Evolutionary conservation across 2,329 filamentous ascomycete species (phyloP), one percentile per base, ranked within the genome.

Genomic region (Ramichloridium luteum): DNA sequence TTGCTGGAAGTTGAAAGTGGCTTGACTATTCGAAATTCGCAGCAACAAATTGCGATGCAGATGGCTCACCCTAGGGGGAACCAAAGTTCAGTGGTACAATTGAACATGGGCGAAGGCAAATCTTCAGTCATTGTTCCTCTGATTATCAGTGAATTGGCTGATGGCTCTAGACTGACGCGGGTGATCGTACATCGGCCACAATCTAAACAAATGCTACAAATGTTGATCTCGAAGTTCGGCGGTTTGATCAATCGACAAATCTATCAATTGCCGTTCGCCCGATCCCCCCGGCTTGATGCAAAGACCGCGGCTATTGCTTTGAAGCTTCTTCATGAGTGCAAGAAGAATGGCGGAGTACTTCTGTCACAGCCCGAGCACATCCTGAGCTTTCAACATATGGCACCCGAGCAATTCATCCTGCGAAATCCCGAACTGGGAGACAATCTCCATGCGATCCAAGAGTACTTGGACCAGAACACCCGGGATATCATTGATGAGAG

Each of bases 61-160:
- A 81, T 71, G 12, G 72, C 76, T 2, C 54, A 54, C 0, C 75
- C 76, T 0, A 34, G 44, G 0, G 70, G 67, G 0, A 54, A 29
- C 8, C 11, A 28, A 6, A 79, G 75, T 40, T 50, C 62, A 0
- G 65, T 75, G 0, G 66, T 80, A 58, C 74, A 80, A 43, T 50
- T 82, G 2, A 80, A 79, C 39, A 82, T 82, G 76, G 77, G 77
- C 0, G 68, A 79, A 45, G 77, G 77, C 0, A 82, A 81, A 39
- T 74, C 73, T 0, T 77, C 76, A 0, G 70, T 80, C 2, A 81
- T 85, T 29, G 62, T 77, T 0, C 77, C 77, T 0, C 74, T 80
- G 22, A 67, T 77, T 0, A 68, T 69, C 0, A 54, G 67, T 0
- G 39, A 48, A 0, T 44, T 64, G 3, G 55, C 60, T 3, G 39